These are phyloP conservation scores for Elsinoe batatas DNA, from an alignment of 2,329 filamentous ascomycete species.

Conservation along the genomic window DNA sequence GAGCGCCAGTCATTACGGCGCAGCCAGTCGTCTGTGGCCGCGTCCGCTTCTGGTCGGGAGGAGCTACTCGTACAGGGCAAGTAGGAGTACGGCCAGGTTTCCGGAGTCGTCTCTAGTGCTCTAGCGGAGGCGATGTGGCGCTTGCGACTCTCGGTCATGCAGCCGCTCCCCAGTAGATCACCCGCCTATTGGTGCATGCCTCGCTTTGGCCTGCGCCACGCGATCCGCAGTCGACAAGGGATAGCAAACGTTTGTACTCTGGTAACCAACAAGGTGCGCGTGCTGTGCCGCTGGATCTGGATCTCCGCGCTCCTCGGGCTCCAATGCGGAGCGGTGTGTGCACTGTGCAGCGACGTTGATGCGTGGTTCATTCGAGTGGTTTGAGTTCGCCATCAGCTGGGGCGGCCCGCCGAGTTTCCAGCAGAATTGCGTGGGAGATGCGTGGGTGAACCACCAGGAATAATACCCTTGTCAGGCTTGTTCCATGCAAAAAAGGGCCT, in stretches of 20 bases:
- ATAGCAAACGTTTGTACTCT: not conserved
- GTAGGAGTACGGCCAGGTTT: not conserved
- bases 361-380: not conserved
- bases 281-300: not conserved
- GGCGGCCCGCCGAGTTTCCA: not conserved
- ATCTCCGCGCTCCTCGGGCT: not conserved
- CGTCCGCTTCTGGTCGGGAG: too few species aligned
- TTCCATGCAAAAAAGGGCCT: too few species aligned
- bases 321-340: not conserved
- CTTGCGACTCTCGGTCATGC: conserved; percentile 5
- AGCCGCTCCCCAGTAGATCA: conserved; percentile 7
- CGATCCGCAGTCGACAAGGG: conserved; percentile 6
- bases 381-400: conserved; percentile 1
- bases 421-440: not conserved
- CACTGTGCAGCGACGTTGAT: not conserved
- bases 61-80: too few species aligned
- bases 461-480: too few species aligned
- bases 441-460: too few species aligned
- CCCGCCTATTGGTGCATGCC: conserved; percentile 1
- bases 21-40: not conserved
- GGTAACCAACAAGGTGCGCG: not conserved
- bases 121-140: conserved; percentile 3
- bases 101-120: not conserved
- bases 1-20: conserved; percentile 8
- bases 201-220: conserved; percentile 10